Evolutionary conservation across 1,139 yeast genomes (phyloP), one percentile per base, ranked within the genome.

Genomic region (Ogataea hybrid): DNA sequence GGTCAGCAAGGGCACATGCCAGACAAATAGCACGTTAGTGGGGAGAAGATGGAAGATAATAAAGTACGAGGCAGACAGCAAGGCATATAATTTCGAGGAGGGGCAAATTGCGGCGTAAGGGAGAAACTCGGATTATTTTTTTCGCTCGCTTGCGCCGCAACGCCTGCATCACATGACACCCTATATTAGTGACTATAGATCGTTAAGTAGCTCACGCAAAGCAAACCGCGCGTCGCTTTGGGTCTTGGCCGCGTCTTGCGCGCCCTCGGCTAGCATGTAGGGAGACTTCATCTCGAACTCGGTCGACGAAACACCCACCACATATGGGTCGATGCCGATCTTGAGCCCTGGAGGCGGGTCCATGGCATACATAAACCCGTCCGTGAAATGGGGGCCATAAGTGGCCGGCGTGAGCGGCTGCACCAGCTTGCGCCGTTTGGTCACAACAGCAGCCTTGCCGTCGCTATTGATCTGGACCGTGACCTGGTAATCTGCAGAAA

Each of bases 181-280:
- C 6, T 28, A 14, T 15, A 8, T 30, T 5, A 18, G 16, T 30
- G 17, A 15, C 12, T 39, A 51, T 27, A 51, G 47, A 18, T 53
- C 53, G 17, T 51, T 50, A 4, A 54, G 40, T 23, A 54, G 25
- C 4, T 54, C 57, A 31, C 51, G 55, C 20, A 54, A 35, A 0
- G 58, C 58, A 44, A 48, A 52, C 17, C 58, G 37, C n/a, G 58
- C 58, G 36, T 54, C 58, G 37, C 48, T 38, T 16, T 40, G 49
- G 17, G 35, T 25, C 27, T 31, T 39, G 9, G 39, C 43, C 17
- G 18, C 35, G 28, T 37, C 42, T 6, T 25, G 41, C 29, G 39
- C 36, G n/a, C 43, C 47, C 8, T 35, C 41, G 21, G 34, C 20
- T 11, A 39, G 29, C 25, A 47, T 18, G 28, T 43, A 39, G 2